Evolutionary conservation across 2,329 filamentous ascomycete genomes (phyloP), one percentile per base, ranked within the genome.

Genomic region (Colletotrichum karsti): DNA sequence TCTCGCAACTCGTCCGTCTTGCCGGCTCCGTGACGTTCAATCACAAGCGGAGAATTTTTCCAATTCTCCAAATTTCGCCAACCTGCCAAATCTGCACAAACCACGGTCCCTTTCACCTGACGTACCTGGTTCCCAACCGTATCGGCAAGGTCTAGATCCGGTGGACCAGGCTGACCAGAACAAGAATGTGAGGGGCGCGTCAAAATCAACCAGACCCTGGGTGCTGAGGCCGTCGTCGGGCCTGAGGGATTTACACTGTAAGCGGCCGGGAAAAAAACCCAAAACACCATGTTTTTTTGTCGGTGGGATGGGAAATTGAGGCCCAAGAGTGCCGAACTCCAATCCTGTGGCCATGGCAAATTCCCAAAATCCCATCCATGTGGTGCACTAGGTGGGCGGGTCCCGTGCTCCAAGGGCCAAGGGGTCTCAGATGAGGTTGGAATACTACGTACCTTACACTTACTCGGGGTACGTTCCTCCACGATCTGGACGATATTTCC

Each of bases 301-400:
- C n/a, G 22, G 50, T 7, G 4, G 42, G 39, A 69, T 69, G 66
- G 66, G 62, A 51, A 67, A 69, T 67, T 57, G 55, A 53, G 62
- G 66, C 41, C 61, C 39, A 66, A 55, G 46, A 51, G 42, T 26
- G 48, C 54, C 62, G 54, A 66, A 66, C n/a, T 24, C 41, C 30
- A 46, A 65, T 24, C 35, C 37, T 26, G 13, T 20, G 30, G 41
- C 62, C 55, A 66, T 69, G 66, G 62, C 33, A 69, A 67, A 66
- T 60, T 28, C 44, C 15, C 48, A 67, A 55, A 69, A 67, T 69
- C 62, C 66, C 66, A 69, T 69, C 12, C 24, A 9, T 33, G 39
- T 35, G 61, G 60, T 46, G 58, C n/a, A 59, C 39, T 26, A 8
- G 30, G 33, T 26, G 30, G 48, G 51, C 18, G 28, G 18, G 26